Base-by-base conservation (phyloP, 768 basidiomycete species). In the Sporobolomyces pararoseus region DNA sequence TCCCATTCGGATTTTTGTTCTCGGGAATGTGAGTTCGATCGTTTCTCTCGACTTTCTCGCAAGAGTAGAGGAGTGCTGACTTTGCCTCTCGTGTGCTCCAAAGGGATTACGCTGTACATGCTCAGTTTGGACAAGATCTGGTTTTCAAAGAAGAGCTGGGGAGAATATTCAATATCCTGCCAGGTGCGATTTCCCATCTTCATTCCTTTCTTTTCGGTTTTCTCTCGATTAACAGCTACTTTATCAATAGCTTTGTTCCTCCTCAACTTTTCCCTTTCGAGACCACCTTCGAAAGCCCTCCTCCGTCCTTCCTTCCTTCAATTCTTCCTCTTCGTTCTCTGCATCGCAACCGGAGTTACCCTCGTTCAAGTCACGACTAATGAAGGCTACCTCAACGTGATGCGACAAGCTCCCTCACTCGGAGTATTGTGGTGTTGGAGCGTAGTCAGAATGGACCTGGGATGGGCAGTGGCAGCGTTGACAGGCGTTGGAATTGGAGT, bases 1-100 rank as follows among this genome's bases (percentile, higher is more conserved):
- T 74, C 17, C 73, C 73, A 25, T 71, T 74, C 50, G 69, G 53
- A 5, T 74, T 74, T 44, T 55, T 74, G 16, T 74, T 65, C 42
- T 55, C 51, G 13, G 68, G 72, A 12, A 70, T 74, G 71, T 69
- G 61, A 62, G 71, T 65, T 31, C n/a, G n/a, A 17, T n/a, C n/a
- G 17, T 44, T 31, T 4, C 52, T 13, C 37, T 55, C 32, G 32
- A 4, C 58, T n/a, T 32, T 50, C 37, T 14, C 53, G n/a, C 2
- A n/a, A n/a, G n/a, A n/a, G n/a, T n/a, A 4, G 27, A 9, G 23
- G 4, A 25, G 32, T 42, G 10, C 29, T n/a, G 34, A 51, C 49
- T 5, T 19, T 32, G 1, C 10, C 27, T 1, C 21, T 27, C 32
- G 2, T 42, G 17, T 39, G 5, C 23, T 12, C 2, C 1, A 14